Evolutionary conservation across 2,329 filamentous ascomycete species (phyloP), one percentile per base, ranked within the genome.

Genomic region (Colletotrichum orchidophilum): DNA sequence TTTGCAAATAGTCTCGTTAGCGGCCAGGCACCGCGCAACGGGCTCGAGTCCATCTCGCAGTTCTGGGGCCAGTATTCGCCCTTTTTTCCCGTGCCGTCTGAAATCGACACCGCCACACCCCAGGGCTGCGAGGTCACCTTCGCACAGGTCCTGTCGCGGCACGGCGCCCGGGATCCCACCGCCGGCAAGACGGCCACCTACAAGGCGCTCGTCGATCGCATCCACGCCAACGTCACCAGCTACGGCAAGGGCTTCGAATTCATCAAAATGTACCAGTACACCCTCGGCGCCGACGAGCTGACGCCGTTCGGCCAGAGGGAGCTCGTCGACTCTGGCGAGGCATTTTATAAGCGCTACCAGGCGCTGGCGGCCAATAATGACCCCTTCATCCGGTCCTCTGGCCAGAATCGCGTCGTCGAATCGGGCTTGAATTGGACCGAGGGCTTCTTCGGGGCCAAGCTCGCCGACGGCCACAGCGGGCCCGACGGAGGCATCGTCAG

Each of bases 31-130:
- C 66, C 66, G 27, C 53, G 39, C 6, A 46, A 55, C 49, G 31
- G 29, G 2, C 12, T 50, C 24, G 63, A 65, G 11, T 42, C 66
- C 35, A 86, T 92, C 54, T 89, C 90, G 1, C 92, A 90, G 74
- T 87, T 85, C 66, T 97, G 94, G 94, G 95, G 95, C 66, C 94
- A 96, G 79, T 97, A 97, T 80, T 93, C 94, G 21, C 94, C 95
- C 2, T 97, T 91, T 82, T 97, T 93, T 81, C 87, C 91, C 1
- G 91, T 95, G 0, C 87, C 91, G 7, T 94, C 92, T 1, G 84
- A 88, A 3, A 88, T 94, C 61, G 84, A 89, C 18, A 75, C 86
- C 7, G 83, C 84, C 8, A 83, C 92, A 1, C 95, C 94, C 0
- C 75, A 83, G 0, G 85, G 84, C n/a, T 98, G 95, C 81, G 83